Conservation (phyloP, 140 eudicot genomes). For the Senecio squalidus region DNA sequence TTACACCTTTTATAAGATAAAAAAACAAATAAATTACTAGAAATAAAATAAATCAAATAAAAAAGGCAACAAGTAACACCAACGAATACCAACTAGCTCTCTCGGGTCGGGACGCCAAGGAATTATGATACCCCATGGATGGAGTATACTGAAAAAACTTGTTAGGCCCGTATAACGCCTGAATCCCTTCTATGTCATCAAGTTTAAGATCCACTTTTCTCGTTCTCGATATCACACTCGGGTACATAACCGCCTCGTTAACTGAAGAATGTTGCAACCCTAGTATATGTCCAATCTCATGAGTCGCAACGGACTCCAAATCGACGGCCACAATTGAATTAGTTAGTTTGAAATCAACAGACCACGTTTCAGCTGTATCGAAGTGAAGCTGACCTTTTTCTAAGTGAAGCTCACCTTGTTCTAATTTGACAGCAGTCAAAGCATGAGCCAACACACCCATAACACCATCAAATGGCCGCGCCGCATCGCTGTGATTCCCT, state of each 20-base stretch:
- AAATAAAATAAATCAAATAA: too few relatives aligned
- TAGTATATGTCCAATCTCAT: constrained; percentile 80
- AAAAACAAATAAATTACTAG: too few relatives aligned
- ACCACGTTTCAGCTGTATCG: constrained; percentile 79
- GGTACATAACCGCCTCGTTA: constrained; percentile 74
- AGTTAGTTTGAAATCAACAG: constrained; percentile 43
- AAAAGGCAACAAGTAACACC: too few relatives aligned
- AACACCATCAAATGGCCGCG: constrained; percentile 73
- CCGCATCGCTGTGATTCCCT: constrained; percentile 94
- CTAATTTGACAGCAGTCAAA: constrained; percentile 79
- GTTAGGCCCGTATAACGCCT: constrained; percentile 69
- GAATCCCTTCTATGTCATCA: constrained; percentile 85
- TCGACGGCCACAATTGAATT: constrained; percentile 56
- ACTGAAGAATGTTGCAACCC: constrained; percentile 78
- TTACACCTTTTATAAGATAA: too few relatives aligned
- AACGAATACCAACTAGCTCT: too few relatives aligned
- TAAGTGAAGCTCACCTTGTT: constrained; percentile 70
- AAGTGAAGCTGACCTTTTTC: constrained; percentile 63
- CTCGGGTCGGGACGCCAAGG: too few relatives aligned
- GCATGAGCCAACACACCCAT: constrained; percentile 79
- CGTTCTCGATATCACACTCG: constrained; percentile 62
- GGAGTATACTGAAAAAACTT: constrained; percentile 52
- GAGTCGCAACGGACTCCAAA: constrained; percentile 81
- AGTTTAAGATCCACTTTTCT: constrained; percentile 55
- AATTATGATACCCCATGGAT: constrained; percentile 45